A percentile compares a stretch with the other conserved stretches of the same genome.
Evolutionary conservation across 345 rosid species (phyloP).

Genomic region (Combretum micranthum): DNA sequence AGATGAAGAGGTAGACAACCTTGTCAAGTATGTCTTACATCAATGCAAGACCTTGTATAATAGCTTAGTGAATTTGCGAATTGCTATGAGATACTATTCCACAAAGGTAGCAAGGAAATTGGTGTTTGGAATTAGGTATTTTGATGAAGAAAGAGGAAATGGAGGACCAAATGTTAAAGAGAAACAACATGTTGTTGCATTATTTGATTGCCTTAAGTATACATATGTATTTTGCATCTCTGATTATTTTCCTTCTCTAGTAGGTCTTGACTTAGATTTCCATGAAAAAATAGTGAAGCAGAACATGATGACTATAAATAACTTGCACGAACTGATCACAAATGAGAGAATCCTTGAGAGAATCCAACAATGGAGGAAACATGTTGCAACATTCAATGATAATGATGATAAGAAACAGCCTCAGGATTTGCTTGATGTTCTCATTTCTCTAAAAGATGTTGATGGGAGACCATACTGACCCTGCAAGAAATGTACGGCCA

Average conservation of each 20-base stretch:
- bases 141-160: slow-evolving; percentile 12
- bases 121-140: slow-evolving; percentile 16
- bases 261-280: slow-evolving; percentile 31
- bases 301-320: slow-evolving; percentile 6
- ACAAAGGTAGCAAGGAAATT: slow-evolving; percentile 19
- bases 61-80: slow-evolving; percentile 6
- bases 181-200: slow-evolving; percentile 28
- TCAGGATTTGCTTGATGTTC: slow-evolving; percentile 40
- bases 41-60: slow-evolving; percentile 5
- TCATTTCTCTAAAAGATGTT: slow-evolving; percentile 24
- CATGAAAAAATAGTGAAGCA: slow-evolving; percentile 21
- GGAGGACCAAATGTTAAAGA: slow-evolving; percentile 25
- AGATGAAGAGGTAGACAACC: slow-evolving; percentile 39
- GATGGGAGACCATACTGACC: slow-evolving; percentile 24
- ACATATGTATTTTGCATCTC: slow-evolving; percentile 37
- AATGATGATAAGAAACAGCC: slow-evolving; percentile 10
- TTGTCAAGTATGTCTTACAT: slow-evolving; percentile 23
- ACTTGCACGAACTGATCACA: slow-evolving; percentile 31
- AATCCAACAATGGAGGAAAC: slow-evolving; percentile 20
- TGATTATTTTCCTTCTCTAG: slow-evolving; percentile 37
- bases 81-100: slow-evolving; percentile 11
- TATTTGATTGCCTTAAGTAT: slow-evolving; percentile 25
- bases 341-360: too few species aligned
- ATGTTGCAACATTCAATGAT: neutral
- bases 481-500: slow-evolving; percentile 40